phyloP scores from a whole-genome alignment of 805 yeast species.

The Limtongia smithiae region DNA sequence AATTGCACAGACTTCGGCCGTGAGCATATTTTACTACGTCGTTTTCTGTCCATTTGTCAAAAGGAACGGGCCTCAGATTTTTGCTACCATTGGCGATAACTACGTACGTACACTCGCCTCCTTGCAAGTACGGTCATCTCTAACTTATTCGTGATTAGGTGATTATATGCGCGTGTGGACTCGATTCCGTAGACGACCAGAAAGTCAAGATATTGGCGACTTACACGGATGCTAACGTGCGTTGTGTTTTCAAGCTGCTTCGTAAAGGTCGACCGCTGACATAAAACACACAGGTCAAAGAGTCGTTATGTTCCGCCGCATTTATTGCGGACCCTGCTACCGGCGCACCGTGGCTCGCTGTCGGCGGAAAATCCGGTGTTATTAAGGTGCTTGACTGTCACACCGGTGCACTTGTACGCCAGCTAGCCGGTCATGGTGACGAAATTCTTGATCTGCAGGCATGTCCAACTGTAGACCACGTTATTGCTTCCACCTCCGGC shows the following conservation, averaged over 20 bases:
- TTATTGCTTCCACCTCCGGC: conserved; percentile 77
- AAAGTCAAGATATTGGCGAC: conserved; percentile 12
- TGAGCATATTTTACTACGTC: conserved; percentile 20
- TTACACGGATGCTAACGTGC: conserved; percentile 19
- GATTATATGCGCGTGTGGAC: conserved; percentile 9
- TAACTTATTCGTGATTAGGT: conserved; percentile 4
- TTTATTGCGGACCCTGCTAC: conserved; percentile 15
- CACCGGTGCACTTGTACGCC: conserved; percentile 18
- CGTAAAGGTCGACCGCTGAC: neutral
- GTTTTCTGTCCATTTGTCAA: conserved; percentile 14
- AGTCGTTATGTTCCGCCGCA: conserved; percentile 22
- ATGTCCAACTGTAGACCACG: conserved; percentile 11
- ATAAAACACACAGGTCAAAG: conserved; percentile 13
- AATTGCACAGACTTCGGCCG: conserved; percentile 7
- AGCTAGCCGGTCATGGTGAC: conserved; percentile 24
- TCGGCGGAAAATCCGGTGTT: conserved; percentile 24
- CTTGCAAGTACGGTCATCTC: neutral
- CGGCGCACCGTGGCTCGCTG: conserved; percentile 23
- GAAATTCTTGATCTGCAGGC: conserved; percentile 24
- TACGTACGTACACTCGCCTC: conserved; percentile 4
- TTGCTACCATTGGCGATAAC: conserved; percentile 22
- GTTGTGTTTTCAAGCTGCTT: neutral
- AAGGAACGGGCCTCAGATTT: conserved; percentile 10
- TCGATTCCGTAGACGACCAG: neutral
- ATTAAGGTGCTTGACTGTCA: conserved; percentile 22